phyloP scores from a whole-genome alignment of 1,139 yeast species.

The Geotrichum phurueaensis region DNA sequence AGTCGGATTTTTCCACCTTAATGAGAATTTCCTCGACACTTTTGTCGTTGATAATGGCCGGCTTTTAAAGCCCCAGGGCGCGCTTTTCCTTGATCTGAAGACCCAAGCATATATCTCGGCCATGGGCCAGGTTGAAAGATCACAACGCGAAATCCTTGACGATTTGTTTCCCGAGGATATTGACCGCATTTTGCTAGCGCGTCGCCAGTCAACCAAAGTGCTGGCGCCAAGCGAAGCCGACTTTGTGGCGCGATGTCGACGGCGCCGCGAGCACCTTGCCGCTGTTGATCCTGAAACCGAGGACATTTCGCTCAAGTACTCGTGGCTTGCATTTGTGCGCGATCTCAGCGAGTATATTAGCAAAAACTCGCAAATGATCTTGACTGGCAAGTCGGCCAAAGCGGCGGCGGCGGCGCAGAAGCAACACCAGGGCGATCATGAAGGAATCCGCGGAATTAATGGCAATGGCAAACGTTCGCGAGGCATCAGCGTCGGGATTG shows the following conservation, averaged over 20 bases:
- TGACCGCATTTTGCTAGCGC: constrained; percentile 47
- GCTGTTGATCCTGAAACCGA: constrained; percentile 43
- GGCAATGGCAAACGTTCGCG: constrained; percentile 3
- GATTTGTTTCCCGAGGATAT: constrained; percentile 60
- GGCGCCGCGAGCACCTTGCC: constrained; percentile 58
- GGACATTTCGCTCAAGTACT: constrained; percentile 54
- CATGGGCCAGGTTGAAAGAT: constrained; percentile 62
- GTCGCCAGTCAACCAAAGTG: constrained; percentile 27
- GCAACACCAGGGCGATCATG: neutral
- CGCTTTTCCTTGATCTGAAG: constrained; percentile 73
- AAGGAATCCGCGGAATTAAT: neutral
- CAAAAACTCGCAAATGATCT: constrained; percentile 44
- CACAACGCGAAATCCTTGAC: constrained; percentile 63
- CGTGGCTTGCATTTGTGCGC: constrained; percentile 66
- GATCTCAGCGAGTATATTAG: constrained; percentile 74
- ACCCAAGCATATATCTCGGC: constrained; percentile 95
- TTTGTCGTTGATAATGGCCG: constrained; percentile 51
- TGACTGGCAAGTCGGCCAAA: constrained; percentile 15
- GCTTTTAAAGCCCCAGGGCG: constrained; percentile 73
- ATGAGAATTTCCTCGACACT: constrained; percentile 75
- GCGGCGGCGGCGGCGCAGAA: neutral
- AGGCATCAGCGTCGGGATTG: neutral
- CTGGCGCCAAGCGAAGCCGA: constrained; percentile 67
- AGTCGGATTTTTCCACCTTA: constrained; percentile 79
- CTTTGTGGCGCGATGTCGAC: constrained; percentile 61